Evolutionary conservation across 129 eudicot genomes (phyloP).

Genomic region (Flaveria robusta): DNA sequence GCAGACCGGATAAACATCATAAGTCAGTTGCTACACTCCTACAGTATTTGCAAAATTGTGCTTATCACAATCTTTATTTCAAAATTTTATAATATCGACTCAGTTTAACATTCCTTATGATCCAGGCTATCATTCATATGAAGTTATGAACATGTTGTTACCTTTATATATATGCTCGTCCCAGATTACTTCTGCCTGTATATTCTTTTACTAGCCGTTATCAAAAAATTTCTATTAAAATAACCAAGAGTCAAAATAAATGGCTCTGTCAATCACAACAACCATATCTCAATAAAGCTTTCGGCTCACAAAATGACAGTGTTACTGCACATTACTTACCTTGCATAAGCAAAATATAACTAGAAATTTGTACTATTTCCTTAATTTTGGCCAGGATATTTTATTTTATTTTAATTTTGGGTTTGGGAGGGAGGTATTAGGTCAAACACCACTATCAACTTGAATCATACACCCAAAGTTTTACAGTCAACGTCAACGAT

Average conservation of each 20-base stretch:
- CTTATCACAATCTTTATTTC: not conserved
- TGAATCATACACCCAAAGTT: not conserved
- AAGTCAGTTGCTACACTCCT: not conserved
- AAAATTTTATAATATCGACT: not conserved
- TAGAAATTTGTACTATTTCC: no score
- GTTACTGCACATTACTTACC: no score
- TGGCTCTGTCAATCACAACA: not conserved
- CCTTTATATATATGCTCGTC: not conserved
- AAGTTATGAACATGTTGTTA: not conserved
- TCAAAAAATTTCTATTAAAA: not conserved
- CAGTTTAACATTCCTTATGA: not conserved
- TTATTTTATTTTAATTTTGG: not conserved
- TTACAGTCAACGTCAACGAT: conserved; percentile 24
- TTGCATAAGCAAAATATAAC: no score
- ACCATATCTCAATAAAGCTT: not conserved
- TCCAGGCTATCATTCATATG: not conserved
- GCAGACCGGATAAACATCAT: conserved; percentile 18
- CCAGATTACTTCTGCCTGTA: not conserved
- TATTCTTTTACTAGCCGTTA: not conserved
- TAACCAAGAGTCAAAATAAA: not conserved
- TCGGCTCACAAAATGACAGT: no score
- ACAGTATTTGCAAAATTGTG: conserved; percentile 7
- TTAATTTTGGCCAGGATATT: not conserved
- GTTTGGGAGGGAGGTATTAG: not conserved
- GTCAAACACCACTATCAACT: conserved; percentile 8